These are phyloP conservation scores for Stachybotrys chlorohalonatus DNA, from an alignment of 2,329 filamentous ascomycete genomes.

Conservation along the genomic window DNA sequence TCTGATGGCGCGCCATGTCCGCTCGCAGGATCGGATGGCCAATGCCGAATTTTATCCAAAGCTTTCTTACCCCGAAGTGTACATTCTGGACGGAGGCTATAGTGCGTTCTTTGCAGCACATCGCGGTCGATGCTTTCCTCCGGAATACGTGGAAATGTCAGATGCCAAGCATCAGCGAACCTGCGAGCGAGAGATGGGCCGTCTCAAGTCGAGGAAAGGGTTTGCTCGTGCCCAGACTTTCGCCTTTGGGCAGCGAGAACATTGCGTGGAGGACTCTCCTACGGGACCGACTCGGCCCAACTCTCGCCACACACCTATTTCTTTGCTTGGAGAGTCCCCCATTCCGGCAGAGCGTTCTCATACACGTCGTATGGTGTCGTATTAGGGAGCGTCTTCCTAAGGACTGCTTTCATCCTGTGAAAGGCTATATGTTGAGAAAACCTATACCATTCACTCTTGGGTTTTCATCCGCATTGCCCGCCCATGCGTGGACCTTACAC, in stretches of 20 bases:
- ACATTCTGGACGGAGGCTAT: slow-evolving; percentile 94
- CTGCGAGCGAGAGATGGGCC: slow-evolving; percentile 90
- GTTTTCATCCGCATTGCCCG: too few relatives aligned
- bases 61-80: slow-evolving; percentile 92
- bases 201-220: slow-evolving; percentile 81
- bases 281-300: slow-evolving; percentile 39
- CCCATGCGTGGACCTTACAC: too few relatives aligned
- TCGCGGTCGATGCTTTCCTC: slow-evolving; percentile 75
- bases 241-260: slow-evolving; percentile 73
- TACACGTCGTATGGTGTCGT: slow-evolving; percentile 55
- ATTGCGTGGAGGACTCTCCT: slow-evolving; percentile 49
- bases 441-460: too few relatives aligned
- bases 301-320: slow-evolving; percentile 28
- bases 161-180: slow-evolving; percentile 84
- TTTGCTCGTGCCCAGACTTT: slow-evolving; percentile 86
- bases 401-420: not conserved
- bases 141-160: slow-evolving; percentile 95
- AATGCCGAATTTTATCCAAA: slow-evolving; percentile 82
- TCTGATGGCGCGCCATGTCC: slow-evolving; percentile 90
- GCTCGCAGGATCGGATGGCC: slow-evolving; percentile 74
- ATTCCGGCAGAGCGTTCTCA: slow-evolving; percentile 40
- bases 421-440: too few relatives aligned
- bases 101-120: slow-evolving; percentile 82
- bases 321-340: slow-evolving; percentile 37
- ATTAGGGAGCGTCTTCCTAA: slow-evolving; percentile 27